A percentile compares a stretch with the other conserved stretches of the same genome.
Conservation (phyloP, 2,329 filamentous ascomycete species). For the Fragosphaeria purpurea region DNA sequence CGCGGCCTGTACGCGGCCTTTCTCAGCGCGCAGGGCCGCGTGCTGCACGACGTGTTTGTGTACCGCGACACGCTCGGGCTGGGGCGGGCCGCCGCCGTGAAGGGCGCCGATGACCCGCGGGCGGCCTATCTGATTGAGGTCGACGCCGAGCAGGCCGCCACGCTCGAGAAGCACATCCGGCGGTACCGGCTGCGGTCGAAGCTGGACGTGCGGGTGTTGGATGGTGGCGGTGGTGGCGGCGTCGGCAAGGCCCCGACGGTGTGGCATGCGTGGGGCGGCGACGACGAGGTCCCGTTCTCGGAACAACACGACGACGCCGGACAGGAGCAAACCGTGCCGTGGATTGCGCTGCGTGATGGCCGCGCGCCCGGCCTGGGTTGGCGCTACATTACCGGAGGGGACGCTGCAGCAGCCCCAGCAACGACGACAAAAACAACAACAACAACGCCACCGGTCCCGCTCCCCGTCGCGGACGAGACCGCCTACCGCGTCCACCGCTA, state of each 20-base stretch:
- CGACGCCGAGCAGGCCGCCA: conserved; percentile 55
- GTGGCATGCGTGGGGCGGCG: conserved; percentile 61
- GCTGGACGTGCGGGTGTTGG: conserved; percentile 57
- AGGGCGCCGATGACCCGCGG: conserved; percentile 5
- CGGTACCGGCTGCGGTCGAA: conserved; percentile 81
- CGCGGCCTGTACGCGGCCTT: conserved; percentile 71
- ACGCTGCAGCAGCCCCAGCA: too few relatives aligned
- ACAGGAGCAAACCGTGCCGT: neutral
- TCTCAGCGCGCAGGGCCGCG: conserved; percentile 71
- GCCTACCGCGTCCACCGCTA: conserved; percentile 71
- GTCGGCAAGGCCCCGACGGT: conserved; percentile 33
- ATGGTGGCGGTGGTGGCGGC: conserved; percentile 41
- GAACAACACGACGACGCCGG: neutral
- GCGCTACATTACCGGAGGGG: conserved; percentile 28
- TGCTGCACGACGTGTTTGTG: conserved; percentile 84
- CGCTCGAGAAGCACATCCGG: conserved; percentile 62
- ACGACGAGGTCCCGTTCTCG: neutral
- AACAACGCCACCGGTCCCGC: conserved; percentile 9
- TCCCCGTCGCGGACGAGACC: conserved; percentile 30
- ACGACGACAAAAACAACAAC: neutral
- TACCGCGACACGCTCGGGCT: conserved; percentile 50
- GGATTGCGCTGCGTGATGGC: conserved; percentile 37
- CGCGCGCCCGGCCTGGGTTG: conserved; percentile 47
- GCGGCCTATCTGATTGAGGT: conserved; percentile 70
- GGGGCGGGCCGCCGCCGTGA: conserved; percentile 11